A percentile compares a stretch with the other conserved stretches of the same genome.
Evolutionary conservation across 1,284 basidiomycete species (phyloP).

Genomic region (Cerrena zonata): DNA sequence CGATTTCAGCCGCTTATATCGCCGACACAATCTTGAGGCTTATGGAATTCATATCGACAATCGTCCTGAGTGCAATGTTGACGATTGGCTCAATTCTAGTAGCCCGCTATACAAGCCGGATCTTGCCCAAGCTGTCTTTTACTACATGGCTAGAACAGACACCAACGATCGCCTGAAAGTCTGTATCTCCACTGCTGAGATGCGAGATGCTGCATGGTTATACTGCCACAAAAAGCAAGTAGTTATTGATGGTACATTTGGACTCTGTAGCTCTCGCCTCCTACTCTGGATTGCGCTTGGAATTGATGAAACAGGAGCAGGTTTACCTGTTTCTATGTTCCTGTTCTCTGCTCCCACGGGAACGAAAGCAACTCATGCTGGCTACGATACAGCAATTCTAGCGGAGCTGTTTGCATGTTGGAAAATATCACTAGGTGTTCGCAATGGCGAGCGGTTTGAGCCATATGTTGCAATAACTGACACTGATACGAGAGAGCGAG

Average conservation of each 20-base stretch:
- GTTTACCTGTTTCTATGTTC: constrained; percentile 31
- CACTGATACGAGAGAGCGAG: constrained; percentile 32
- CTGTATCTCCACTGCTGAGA: constrained; percentile 29
- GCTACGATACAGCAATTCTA: constrained; percentile 31
- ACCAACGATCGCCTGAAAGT: constrained; percentile 21
- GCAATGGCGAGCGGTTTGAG: constrained; percentile 18
- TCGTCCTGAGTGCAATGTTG: background rate
- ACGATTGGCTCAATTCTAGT: background rate
- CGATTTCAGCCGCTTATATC: constrained; percentile 20
- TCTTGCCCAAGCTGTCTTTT: constrained; percentile 22
- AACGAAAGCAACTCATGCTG: constrained; percentile 26
- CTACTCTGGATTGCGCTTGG: constrained; percentile 35
- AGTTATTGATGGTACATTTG: constrained; percentile 37
- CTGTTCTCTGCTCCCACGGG: constrained; percentile 34
- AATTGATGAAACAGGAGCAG: constrained; percentile 24
- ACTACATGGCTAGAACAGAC: constrained; percentile 19
- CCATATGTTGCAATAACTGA: constrained; percentile 31
- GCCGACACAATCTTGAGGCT: constrained; percentile 9
- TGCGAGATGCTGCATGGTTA: constrained; percentile 31
- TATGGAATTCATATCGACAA: constrained; percentile 1
- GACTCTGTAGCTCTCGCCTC: constrained; percentile 26
- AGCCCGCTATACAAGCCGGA: constrained; percentile 16
- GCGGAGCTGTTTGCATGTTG: constrained; percentile 24
- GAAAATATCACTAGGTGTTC: constrained; percentile 14
- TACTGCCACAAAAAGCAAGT: constrained; percentile 29